Base-by-base conservation (phyloP, 1,284 basidiomycete genomes). In the Cryptococcus hybrid region DNA sequence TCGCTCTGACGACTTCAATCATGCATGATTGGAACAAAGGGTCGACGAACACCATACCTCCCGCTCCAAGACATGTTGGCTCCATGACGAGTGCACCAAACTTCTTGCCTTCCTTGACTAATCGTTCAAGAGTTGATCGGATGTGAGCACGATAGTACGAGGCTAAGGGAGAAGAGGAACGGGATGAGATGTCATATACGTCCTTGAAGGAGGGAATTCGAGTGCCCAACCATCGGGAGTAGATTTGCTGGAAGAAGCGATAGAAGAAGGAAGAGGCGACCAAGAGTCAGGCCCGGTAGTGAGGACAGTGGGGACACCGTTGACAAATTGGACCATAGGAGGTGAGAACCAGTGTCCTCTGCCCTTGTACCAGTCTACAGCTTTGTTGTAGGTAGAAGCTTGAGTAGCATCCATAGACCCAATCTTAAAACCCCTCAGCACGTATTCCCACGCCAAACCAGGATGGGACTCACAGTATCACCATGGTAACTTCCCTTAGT, bases 31-130 rank as follows among this genome's bases (percentile, higher is more conserved):
- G 95, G 82, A 95, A 98, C 39, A 99, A 85, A 1, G 95, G 95
- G 70, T 99, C 95, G 49, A 98, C 92, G 71, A 97, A 98, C 43
- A 94, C 82, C 95, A 98, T 98, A 0, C 95, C 95, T 0, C 92
- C 95, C 0, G 95, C 94, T 12, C 95, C 95, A 83, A 98, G 88
- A 36, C 96, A 85, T 12, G 96, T 83, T 0, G 95, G 95, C 74
- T 99, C 95, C 40, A 99, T 80, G 11, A 98, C 85, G 11, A 98
- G 82, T 0, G 91, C 89, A 12, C 83, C 84, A 56, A 84, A 84
- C 36, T 75, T 71, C 36, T 78, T 63, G 1, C 72, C 72, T 71
- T 79, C 24, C 65, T 66, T 52, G 75, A 71, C 73, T n/a, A 90
- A 77, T 4, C 60, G 53, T n/a, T 81, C 78, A 2, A 93, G 77